These are phyloP conservation scores for Penicillium sp. DNA, from an alignment of 2,329 filamentous ascomycete species.

Conservation along the genomic window DNA sequence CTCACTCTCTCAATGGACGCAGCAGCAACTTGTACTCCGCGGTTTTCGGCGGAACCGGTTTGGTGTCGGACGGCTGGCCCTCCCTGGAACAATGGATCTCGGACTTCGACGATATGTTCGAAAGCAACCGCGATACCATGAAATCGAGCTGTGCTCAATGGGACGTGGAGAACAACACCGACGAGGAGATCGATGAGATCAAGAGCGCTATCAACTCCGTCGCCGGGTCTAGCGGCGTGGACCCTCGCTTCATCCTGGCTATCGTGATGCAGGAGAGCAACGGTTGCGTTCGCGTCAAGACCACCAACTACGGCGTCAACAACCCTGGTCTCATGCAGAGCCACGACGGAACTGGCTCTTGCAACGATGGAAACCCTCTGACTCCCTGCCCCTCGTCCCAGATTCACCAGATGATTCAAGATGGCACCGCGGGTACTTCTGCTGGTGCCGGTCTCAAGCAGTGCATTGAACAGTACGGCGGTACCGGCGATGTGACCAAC, in stretches of 20 bases:
- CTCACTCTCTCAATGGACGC: constrained; percentile 19
- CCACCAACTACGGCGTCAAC: constrained; percentile 41
- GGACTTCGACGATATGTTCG: constrained; percentile 23
- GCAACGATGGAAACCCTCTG: constrained; percentile 31
- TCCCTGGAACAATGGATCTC: constrained; percentile 19
- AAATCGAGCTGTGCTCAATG: constrained; percentile 17
- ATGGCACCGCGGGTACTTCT: constrained; percentile 39
- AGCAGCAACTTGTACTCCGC: constrained; percentile 14
- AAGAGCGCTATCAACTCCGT: constrained; percentile 35
- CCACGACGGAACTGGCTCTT: constrained; percentile 32
- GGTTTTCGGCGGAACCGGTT: constrained; percentile 22
- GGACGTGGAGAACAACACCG: constrained; percentile 26
- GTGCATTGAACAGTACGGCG: constrained; percentile 29
- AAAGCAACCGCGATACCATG: constrained; percentile 14
- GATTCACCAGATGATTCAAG: constrained; percentile 41
- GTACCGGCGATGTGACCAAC: constrained; percentile 20
- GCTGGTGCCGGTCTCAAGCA: constrained; percentile 36
- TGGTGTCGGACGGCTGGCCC: constrained; percentile 26
- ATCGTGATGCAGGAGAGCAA: constrained; percentile 48
- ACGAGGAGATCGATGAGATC: constrained; percentile 31
- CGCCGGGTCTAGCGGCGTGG: constrained; percentile 30
- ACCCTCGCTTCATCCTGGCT: constrained; percentile 46
- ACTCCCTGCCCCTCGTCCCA: constrained; percentile 25
- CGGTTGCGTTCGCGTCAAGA: constrained; percentile 45
- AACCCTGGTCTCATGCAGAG: constrained; percentile 45